Evolutionary conservation across 176 grass and related monocot genomes (phyloP), one percentile per base, ranked within the genome.

Genomic region (Triticum urartu): DNA sequence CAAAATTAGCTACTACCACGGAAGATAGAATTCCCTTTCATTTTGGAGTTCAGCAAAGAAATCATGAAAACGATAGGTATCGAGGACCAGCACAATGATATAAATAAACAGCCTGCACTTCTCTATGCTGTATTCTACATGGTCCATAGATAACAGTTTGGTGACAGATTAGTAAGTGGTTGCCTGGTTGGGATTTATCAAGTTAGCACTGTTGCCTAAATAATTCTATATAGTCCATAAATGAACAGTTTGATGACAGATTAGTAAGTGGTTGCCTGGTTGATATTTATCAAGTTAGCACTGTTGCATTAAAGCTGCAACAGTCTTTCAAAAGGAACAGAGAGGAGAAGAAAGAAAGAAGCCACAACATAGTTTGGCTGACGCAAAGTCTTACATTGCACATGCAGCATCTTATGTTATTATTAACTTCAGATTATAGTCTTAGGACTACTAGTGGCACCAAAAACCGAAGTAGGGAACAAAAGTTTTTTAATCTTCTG

Each of bases 51-150:
- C 10, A 69, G 35, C 75, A 21, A 86, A n/a, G 50, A 67, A 77
- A 68, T 30, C 6, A 86, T 36, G 48, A 58, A 77, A 48, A 78
- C 11, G 81, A 75, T 67, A 67, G 2, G 22, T 7, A 79, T 84
- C 24, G 11, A 26, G 20, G 35, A 30, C 13, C 48, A 85, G 45
- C 9, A 75, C 25, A 60, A 85, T 56, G 45, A n/a, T 7, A n/a
- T 65, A 80, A 48, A 17, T 74, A 52, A 50, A 61, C 64, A 68
- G 17, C 59, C 50, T 38, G 9, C 43, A 43, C 24, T 75, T 43
- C 33, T 81, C 60, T 48, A 60, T 42, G 26, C 20, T 60, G 60
- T 35, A 24, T 71, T 6, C 50, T 6, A 54, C 5, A 6, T 54
- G 4, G 50, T 78, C 13, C 24, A 66, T 45, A 11, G 21, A 59